Conservation (phyloP, 1,284 basidiomycete species). For the Cerioporus squamosus region DNA sequence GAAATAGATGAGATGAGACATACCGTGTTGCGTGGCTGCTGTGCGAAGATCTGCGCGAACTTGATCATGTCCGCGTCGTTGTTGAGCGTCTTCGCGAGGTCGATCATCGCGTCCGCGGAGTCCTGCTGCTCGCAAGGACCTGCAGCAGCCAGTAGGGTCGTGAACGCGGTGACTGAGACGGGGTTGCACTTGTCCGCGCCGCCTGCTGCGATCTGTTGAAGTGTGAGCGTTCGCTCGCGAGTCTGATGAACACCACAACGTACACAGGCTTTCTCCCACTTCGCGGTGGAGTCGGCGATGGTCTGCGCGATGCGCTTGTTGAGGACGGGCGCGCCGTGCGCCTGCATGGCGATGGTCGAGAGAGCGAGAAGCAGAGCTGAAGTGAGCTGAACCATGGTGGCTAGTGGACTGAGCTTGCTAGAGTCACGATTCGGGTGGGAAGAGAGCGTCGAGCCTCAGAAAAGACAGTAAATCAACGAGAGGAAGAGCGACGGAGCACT, state of each 20-base stretch:
- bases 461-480: background rate
- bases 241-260: constrained; percentile 14
- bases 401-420: background rate
- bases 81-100: constrained; percentile 60
- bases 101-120: constrained; percentile 62
- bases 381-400: constrained; percentile 25
- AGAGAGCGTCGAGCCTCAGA: constrained; percentile 3
- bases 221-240: background rate
- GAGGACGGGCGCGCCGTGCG: constrained; percentile 31
- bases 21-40: constrained; percentile 58
- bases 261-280: constrained; percentile 47
- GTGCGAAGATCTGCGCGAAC: constrained; percentile 61
- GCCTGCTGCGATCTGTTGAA: constrained; percentile 47
- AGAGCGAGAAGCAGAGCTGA: constrained; percentile 23
- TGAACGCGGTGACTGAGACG: constrained; percentile 54
- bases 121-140: constrained; percentile 66
- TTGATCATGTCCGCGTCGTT: constrained; percentile 60
- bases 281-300: constrained; percentile 41
- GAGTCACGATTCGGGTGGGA: background rate
- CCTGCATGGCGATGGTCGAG: constrained; percentile 22
- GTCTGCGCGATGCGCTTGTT: constrained; percentile 47
- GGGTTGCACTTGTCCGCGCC: constrained; percentile 58
- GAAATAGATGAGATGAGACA: constrained; percentile 10
- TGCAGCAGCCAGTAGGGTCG: constrained; percentile 57
- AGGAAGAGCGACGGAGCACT: constrained; percentile 1